Base-by-base conservation (phyloP, 345 rosid genomes). In the Eutrema yunnanense region DNA sequence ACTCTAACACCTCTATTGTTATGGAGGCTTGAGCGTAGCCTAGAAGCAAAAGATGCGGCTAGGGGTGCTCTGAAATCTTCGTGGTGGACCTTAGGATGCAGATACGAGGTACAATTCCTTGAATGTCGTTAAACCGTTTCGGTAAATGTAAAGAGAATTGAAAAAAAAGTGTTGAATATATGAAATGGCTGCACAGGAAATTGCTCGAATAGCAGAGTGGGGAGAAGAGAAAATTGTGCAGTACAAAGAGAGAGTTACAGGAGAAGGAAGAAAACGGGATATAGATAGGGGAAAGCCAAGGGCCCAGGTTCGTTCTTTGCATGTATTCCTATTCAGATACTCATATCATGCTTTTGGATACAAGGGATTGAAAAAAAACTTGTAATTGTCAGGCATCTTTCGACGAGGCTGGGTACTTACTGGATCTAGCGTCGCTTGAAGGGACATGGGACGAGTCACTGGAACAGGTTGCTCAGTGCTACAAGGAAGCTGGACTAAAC, bases 31-130 rank as follows among this genome's bases (percentile, higher is more conserved):
- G 89, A 90, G 62, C 92, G 85, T 58, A 74, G 73, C 58, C 49
- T 77, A 14, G 98, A 92, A 78, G 96, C 96, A 16, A 90, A 90
- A 83, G 96, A 88, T 63, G 88, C 98, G 2, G 97, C 98, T n/a
- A 86, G 98, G 83, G 90, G 87, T 37, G 90, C 92, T 70, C 73
- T 92, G 62, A 90, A 85, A 84, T 88, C 86, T 48, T 92, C 98
- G n/a, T 92, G 96, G 98, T 92, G 97, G 97, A 92, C 98, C 52
- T 78, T 90, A 46, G 96, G 98, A 66, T 93, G 93, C 76, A 72
- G 75, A 43, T 90, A 93, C 53, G 84, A 81, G 81, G 98, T 83
- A 84, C 34, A 68, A 8, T 6, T 56, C 46, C 40, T 13, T 48
- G 30, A 36, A 61, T 57, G 55, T 46, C 19, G 11, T 9, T 50